Conservation (phyloP, 441 rosid genomes). For the Bruguiera hainesii region DNA sequence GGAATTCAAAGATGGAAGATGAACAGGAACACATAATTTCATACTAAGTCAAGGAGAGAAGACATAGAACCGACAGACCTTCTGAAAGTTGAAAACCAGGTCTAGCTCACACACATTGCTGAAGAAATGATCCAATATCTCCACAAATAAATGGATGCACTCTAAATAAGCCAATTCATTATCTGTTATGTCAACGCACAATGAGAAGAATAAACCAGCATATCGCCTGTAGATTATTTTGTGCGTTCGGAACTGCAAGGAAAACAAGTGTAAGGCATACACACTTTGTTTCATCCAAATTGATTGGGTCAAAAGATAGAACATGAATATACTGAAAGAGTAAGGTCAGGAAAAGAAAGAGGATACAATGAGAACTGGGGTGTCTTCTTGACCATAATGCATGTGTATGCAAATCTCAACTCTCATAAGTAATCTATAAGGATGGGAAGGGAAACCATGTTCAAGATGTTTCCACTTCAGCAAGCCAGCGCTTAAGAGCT, state of each 20-base stretch:
- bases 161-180: constrained; percentile 95
- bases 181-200: constrained; percentile 93
- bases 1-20: not conserved
- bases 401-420: too few relatives aligned
- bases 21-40: not conserved
- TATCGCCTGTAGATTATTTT: constrained; percentile 96
- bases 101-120: constrained; percentile 99
- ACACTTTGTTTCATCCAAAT: not conserved
- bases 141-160: constrained; percentile 93
- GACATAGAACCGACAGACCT: constrained; percentile 41
- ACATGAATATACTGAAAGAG: not conserved
- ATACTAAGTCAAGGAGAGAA: not conserved
- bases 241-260: constrained; percentile 84
- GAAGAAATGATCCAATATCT: constrained; percentile 97
- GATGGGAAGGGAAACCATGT: not conserved
- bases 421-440: not conserved
- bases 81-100: constrained; percentile 94
- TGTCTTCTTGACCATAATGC: not conserved
- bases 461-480: not conserved
- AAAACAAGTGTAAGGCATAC: constrained; percentile 7
- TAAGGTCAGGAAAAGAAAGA: not conserved
- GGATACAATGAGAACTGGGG: not conserved
- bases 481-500: not conserved
- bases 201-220: constrained; percentile 89
- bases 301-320: not conserved